Percentiles rank a stretch among this genome's conserved stretches.
phyloP scores from a whole-genome alignment of 2,329 filamentous ascomycete genomes.

The Aspergillus fumigatiaffinis region DNA sequence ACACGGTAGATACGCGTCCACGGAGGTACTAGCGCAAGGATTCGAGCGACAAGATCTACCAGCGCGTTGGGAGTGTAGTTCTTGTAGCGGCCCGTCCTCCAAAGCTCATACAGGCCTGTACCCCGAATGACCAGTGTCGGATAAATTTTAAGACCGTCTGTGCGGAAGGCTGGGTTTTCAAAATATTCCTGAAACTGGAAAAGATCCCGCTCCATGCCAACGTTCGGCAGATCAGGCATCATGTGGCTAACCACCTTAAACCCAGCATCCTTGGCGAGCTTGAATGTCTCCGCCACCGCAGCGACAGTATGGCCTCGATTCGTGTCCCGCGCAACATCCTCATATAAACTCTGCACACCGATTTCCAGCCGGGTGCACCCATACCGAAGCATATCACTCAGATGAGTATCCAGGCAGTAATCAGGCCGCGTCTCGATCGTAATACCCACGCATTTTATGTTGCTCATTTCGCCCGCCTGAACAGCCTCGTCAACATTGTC shows the following conservation, averaged over 20 bases:
- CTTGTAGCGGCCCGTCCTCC: slow-evolving; percentile 94
- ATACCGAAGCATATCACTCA: slow-evolving; percentile 95
- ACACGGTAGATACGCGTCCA: slow-evolving; percentile 99
- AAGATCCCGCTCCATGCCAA: slow-evolving; percentile 95
- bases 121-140: slow-evolving; percentile 95
- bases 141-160: slow-evolving; percentile 96
- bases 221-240: slow-evolving; percentile 98
- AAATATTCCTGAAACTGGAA: slow-evolving; percentile 98
- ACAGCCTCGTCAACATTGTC: slow-evolving; percentile 94
- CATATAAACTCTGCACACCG: slow-evolving; percentile 93
- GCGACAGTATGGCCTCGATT: slow-evolving; percentile 96
- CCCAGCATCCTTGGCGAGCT: slow-evolving; percentile 92
- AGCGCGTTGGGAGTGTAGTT: slow-evolving; percentile 98
- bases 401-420: slow-evolving; percentile 92
- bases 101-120: slow-evolving; percentile 93
- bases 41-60: slow-evolving; percentile 93
- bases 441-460: slow-evolving; percentile 95
- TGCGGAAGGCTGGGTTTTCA: slow-evolving; percentile 91
- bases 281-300: slow-evolving; percentile 93
- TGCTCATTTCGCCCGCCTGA: slow-evolving; percentile 90
- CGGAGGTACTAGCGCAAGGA: slow-evolving; percentile 86
- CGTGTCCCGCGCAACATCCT: slow-evolving; percentile 96
- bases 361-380: slow-evolving; percentile 93
- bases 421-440: slow-evolving; percentile 97
- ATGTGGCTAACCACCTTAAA: slow-evolving; percentile 99